Evolutionary conservation across 495 filamentous ascomycete genomes (phyloP).

Genomic region (Thermochaetoides thermophila): DNA sequence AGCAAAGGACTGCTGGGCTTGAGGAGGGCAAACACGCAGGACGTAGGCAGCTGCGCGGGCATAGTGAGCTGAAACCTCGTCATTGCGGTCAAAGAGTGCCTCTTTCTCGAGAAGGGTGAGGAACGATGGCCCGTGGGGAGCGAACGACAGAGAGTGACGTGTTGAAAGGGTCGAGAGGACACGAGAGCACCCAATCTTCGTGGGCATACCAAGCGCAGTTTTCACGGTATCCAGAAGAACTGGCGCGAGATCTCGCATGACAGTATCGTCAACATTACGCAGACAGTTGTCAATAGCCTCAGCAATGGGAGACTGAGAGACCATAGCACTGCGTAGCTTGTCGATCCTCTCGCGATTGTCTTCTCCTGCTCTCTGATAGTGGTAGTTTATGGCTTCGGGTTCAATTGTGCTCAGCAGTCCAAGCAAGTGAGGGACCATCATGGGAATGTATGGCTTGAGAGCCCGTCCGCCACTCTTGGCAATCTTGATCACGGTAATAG

Average conservation of each 20-base stretch:
- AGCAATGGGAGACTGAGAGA: conserved; percentile 77
- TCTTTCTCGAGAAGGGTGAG: conserved; percentile 63
- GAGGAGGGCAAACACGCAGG: conserved; percentile 50
- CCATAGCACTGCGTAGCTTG: conserved; percentile 60
- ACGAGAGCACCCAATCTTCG: conserved; percentile 77
- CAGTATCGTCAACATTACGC: conserved; percentile 62
- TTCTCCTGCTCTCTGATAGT: conserved; percentile 77
- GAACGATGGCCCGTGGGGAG: conserved; percentile 61
- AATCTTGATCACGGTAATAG: conserved; percentile 67
- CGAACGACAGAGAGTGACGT: conserved; percentile 55
- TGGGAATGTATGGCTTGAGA: conserved; percentile 64
- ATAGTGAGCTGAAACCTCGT: conserved; percentile 76
- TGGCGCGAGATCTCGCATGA: conserved; percentile 58
- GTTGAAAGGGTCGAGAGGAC: conserved; percentile 80
- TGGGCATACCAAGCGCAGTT: conserved; percentile 74
- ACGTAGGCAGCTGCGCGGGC: conserved; percentile 78
- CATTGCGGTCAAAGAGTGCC: conserved; percentile 76
- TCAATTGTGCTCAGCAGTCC: conserved; percentile 74
- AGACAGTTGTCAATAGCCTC: conserved; percentile 86
- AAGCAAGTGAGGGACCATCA: conserved; percentile 66
- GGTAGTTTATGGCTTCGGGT: conserved; percentile 73
- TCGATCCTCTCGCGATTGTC: conserved; percentile 81
- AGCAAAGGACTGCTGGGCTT: conserved; percentile 51
- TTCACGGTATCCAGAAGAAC: conserved; percentile 65
- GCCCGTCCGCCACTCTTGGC: conserved; percentile 68